Evolutionary conservation across 2,329 filamentous ascomycete genomes (phyloP), one percentile per base, ranked within the genome.

Genomic region (Albifimbria verrucaria): DNA sequence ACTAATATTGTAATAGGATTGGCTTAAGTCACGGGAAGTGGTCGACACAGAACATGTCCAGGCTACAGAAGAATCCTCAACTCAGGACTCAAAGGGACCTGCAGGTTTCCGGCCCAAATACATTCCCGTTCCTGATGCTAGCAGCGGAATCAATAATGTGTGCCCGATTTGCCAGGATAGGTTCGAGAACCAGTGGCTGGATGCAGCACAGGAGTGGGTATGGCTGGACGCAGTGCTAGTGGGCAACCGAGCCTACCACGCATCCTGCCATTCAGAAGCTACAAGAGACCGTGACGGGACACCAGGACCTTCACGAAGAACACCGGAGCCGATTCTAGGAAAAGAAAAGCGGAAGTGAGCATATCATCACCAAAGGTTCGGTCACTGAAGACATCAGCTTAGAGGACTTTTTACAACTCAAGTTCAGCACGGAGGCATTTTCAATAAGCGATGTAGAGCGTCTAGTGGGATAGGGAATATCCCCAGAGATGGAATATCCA

Each of bases 91-190:
- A 55, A 74, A 70, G 61, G 77, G 63, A 49, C 73, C 65, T 1
- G 66, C 67, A 52, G 68, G 59, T 58, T 77, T 57, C 32, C 80
- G 82, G 52, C 78, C 85, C 53, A 82, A 86, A 61, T 96, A 89
- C 67, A 88, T 99, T 12, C 84, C 86, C 2, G 92, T 94, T 1
- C 94, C 93, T 0, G 89, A 92, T 49, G 88, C 93, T 59, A 81
- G 85, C 18, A 80, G 83, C 23, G 79, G 89, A 23, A 83, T 87
- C 54, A 92, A 91, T 65, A 88, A 84, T 17, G 81, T 89, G 1
- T 99, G 94, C 65, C 91, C 92, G 2, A 96, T 99, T 61, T 97
- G 94, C 69, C 92, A 96, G 69, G 94, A 99, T 68, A 88, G 89
- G 59, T 97, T 99, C 63, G 89, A 95, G 72, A 91, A 89, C 59